phyloP scores from a whole-genome alignment of 2,329 filamentous ascomycete genomes.

The Venturia carpophila region DNA sequence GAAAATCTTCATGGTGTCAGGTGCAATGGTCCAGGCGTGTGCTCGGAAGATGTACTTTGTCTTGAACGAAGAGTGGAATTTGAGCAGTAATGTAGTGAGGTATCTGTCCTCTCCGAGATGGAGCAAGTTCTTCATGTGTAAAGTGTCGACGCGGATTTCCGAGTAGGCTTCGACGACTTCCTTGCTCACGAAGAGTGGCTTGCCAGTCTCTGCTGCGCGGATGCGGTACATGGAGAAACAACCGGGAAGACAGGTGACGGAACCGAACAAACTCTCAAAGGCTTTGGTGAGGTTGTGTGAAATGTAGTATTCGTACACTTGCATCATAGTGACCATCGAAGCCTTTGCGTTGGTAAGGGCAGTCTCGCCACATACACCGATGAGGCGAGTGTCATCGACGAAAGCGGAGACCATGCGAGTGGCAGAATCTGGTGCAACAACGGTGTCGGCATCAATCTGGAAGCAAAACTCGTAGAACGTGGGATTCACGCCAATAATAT shows the following conservation, averaged over 20 bases:
- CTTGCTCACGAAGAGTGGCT: constrained; percentile 90
- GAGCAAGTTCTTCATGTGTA: constrained; percentile 97
- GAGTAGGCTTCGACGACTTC: constrained; percentile 84
- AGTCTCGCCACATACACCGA: constrained; percentile 91
- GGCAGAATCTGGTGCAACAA: constrained; percentile 80
- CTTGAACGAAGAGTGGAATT: constrained; percentile 89
- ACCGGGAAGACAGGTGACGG: constrained; percentile 93
- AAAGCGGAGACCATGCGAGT: constrained; percentile 90
- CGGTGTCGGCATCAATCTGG: constrained; percentile 95
- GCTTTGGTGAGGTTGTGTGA: constrained; percentile 96
- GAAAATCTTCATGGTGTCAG: constrained; percentile 90
- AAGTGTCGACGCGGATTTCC: constrained; percentile 90
- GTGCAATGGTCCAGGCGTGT: constrained; percentile 94
- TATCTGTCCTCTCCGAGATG: constrained; percentile 98
- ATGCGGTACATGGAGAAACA: constrained; percentile 99
- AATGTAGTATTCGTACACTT: constrained; percentile 99
- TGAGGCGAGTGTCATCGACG: constrained; percentile 84
- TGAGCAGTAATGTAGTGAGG: constrained; percentile 86
- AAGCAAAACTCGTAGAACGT: constrained; percentile 97
- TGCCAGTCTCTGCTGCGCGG: constrained; percentile 85
- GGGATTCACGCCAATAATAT: constrained; percentile 97
- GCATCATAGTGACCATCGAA: constrained; percentile 96
- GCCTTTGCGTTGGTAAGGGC: constrained; percentile 85
- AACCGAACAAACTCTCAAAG: constrained; percentile 94
- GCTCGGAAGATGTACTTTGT: constrained; percentile 93